Base-by-base conservation (phyloP, 2,329 filamentous ascomycete genomes). In the Diaporthe helianthi region DNA sequence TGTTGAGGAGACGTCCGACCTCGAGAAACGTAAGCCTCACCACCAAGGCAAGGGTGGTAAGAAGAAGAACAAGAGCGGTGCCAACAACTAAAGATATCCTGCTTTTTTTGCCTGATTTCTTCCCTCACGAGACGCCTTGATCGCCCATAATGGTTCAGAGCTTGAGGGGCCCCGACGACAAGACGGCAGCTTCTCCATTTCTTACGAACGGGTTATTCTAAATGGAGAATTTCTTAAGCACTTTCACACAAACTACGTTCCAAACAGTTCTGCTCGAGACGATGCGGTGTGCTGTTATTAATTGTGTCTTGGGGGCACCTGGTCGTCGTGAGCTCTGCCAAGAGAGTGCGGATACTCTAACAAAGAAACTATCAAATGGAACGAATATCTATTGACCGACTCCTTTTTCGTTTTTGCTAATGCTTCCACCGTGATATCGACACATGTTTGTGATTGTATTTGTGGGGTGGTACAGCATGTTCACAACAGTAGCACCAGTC, bases 11-110 rank as follows among this genome's bases (percentile, higher is more conserved):
- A 47, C n/a, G n/a, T n/a, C n/a, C n/a, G 33, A 24, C 0, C 9
- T 61, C 12, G 63, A 69, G 68, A 17, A 63, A 17, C 68, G 63
- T 6, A 58, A 64, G 66, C 66, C 66, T 1, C 72, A 72, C 69
- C 73, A 74, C 70, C 73, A 72, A 13, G 63, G 51, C 22, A 71
- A 69, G 64, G 61, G 41, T 5, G 36, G 74, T 65, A 70, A 72
- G 63, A 73, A 74, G 63, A 73, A 74, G 69, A 41, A 54, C 55
- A 61, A 61, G 55, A 38, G 38, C 41, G 63, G 49, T 10, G 46
- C 60, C n/a, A 29, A 19, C 44, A 65, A 65, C 46, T 52, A 38
- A 65, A 52, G 53, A 26, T 13, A 22, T 15, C 22, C 44, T 7
- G n/a, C 12, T 17, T n/a, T 3, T 46, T 7, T 22, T 1, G 9